Evolutionary conservation across 495 filamentous ascomycete species (phyloP).

Genomic region (Echria macrotheca): DNA sequence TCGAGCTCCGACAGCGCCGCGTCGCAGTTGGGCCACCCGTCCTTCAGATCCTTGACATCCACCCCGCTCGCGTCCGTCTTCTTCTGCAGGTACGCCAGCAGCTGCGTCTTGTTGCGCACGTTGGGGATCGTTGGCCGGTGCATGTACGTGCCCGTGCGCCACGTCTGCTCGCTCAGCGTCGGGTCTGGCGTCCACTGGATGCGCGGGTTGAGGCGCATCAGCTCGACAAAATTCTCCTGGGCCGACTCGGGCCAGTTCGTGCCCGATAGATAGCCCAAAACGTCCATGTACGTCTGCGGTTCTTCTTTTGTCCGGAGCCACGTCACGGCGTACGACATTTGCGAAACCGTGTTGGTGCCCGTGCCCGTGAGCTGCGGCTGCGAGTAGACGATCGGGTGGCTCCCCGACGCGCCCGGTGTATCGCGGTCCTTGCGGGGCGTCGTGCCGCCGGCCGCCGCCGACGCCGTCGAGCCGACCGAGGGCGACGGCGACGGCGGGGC

Average conservation of each 20-base stretch:
- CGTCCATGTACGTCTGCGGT: slow-evolving; percentile 64
- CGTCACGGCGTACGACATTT: slow-evolving; percentile 75
- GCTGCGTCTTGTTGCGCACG: slow-evolving; percentile 65
- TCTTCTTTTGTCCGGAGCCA: slow-evolving; percentile 74
- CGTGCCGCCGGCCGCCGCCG: slow-evolving; percentile 34
- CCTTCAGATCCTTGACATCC: slow-evolving; percentile 79
- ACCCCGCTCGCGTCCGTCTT: slow-evolving; percentile 78
- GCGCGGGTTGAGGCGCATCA: slow-evolving; percentile 57
- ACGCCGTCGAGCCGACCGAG: slow-evolving; percentile 43
- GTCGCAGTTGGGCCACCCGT: slow-evolving; percentile 85
- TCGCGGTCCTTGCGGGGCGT: slow-evolving; percentile 53
- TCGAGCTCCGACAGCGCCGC: slow-evolving; percentile 74
- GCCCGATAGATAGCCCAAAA: slow-evolving; percentile 70
- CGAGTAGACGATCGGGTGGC: slow-evolving; percentile 58
- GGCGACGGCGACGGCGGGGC: slow-evolving; percentile 34
- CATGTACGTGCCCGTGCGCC: slow-evolving; percentile 60
- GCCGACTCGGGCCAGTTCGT: slow-evolving; percentile 42
- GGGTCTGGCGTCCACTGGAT: slow-evolving; percentile 62
- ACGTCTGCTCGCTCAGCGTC: slow-evolving; percentile 49
- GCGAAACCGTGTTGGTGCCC: slow-evolving; percentile 73
- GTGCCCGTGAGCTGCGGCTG: slow-evolving; percentile 73
- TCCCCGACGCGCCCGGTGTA: slow-evolving; percentile 36
- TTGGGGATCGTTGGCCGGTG: slow-evolving; percentile 74
- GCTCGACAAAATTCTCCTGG: slow-evolving; percentile 40
- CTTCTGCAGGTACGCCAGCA: slow-evolving; percentile 72